Percentiles rank a stretch among this genome's conserved stretches.
These are phyloP conservation scores for Didymellaceae sp. DNA, from an alignment of 2,329 filamentous ascomycete species.

Conservation along the genomic window DNA sequence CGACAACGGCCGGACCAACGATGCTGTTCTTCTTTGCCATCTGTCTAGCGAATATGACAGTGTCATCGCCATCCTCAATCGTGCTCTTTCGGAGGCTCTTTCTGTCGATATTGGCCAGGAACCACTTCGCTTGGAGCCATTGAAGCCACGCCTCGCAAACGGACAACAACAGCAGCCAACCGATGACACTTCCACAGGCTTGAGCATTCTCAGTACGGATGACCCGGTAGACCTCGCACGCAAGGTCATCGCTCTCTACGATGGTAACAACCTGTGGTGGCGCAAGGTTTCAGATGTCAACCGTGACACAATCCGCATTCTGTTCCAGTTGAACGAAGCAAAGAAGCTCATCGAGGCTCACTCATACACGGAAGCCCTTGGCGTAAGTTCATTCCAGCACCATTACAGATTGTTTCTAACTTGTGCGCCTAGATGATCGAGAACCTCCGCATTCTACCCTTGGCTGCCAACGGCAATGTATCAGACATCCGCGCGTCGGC, in stretches of 20 bases:
- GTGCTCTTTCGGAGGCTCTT: slow-evolving; percentile 87
- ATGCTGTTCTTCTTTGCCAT: slow-evolving; percentile 93
- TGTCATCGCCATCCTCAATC: slow-evolving; percentile 88
- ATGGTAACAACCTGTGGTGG: slow-evolving; percentile 65
- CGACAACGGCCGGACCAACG: slow-evolving; percentile 89
- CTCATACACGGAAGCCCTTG: slow-evolving; percentile 67
- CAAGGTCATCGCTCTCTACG: slow-evolving; percentile 69
- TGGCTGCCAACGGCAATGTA: slow-evolving; percentile 76
- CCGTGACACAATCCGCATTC: slow-evolving; percentile 63
- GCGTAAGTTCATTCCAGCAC: slow-evolving; percentile 58
- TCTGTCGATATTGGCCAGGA: slow-evolving; percentile 85
- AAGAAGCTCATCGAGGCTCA: slow-evolving; percentile 65
- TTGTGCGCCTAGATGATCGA: slow-evolving; percentile 67
- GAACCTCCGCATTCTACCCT: slow-evolving; percentile 77
- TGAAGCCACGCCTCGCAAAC: slow-evolving; percentile 69
- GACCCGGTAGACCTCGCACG: slow-evolving; percentile 68
- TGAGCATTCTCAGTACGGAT: slow-evolving; percentile 72
- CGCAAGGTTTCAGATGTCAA: slow-evolving; percentile 65
- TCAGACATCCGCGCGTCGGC: slow-evolving; percentile 79
- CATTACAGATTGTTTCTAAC: slow-evolving; percentile 16
- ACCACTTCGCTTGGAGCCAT: slow-evolving; percentile 76
- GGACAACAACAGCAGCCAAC: slow-evolving; percentile 34
- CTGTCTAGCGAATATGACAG: slow-evolving; percentile 94
- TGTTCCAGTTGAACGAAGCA: slow-evolving; percentile 67
- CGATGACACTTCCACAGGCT: slow-evolving; percentile 50